Evolutionary conservation across 192 early-diverging fungal genomes (phyloP), one percentile per base, ranked within the genome.

Genomic region (Mortierella hygrophila): DNA sequence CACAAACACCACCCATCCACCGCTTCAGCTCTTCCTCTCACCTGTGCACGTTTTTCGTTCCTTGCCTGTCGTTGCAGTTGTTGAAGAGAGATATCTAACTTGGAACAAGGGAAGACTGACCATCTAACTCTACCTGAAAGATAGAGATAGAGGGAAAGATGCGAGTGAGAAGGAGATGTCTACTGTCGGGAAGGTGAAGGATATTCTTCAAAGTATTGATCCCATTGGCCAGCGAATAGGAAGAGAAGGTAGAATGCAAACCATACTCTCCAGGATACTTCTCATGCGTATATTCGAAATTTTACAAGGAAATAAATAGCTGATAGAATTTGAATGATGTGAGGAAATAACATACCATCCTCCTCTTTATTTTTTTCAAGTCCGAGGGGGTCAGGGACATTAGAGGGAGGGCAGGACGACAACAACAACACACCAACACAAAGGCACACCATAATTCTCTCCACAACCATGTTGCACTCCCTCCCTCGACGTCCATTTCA

Each of bases 381-480:
- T 60, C 57, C 57, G 60, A 65, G 60, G 29, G 9, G 4, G 8
- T 3, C 11, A 15, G 8, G 35, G 35, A 35, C 35, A 35, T 35
- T 35, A 1, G 35, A 35, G 35, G 35, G 26, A 26, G 60, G 9
- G 26, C 10, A 65, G 60, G 60, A 65, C 10, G 11, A 65, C 60
- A 32, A 13, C 60, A 65, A 32, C 60, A 65, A 32, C 8, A 26
- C 10, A 65, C 23, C 23, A 21, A 60, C 44, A 46, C 44, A 46
- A 1, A 46, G 11, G 18, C 16, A 65, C 60, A 65, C n/a, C 29
- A 65, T 65, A 65, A 65, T 65, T 65, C 60, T 65, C 60, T 65
- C 60, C 60, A 65, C 60, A 65, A 65, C 60, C 60, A 65, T 65
- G 60, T 65, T 29, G 60, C 60, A 65, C 60, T 65, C 13, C 32